A percentile compares a stretch with the other conserved stretches of the same genome.
Conservation (phyloP, 2,329 filamentous ascomycete genomes). For the Neoarthrinium moseri region DNA sequence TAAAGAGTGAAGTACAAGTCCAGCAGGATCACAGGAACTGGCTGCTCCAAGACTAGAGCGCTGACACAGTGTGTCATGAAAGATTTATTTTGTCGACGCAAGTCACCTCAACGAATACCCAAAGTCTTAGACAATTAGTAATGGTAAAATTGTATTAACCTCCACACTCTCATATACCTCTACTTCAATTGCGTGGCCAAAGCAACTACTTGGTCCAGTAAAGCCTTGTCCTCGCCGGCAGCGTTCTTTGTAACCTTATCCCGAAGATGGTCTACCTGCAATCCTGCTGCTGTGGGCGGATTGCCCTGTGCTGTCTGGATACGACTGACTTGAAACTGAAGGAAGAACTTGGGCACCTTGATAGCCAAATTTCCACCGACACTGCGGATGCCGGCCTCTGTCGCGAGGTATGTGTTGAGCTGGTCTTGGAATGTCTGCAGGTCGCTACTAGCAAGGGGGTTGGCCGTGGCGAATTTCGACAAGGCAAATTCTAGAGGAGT, state of each 20-base stretch:
- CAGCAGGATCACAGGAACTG: conserved; percentile 22
- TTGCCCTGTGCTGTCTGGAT: conserved; percentile 60
- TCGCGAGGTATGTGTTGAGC: conserved; percentile 57
- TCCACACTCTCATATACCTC: neutral
- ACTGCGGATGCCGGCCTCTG: conserved; percentile 57
- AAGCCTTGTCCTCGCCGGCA: conserved; percentile 43
- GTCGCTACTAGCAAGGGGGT: conserved; percentile 46
- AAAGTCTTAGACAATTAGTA: neutral
- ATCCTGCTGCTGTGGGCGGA: conserved; percentile 46
- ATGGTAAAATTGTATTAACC: neutral
- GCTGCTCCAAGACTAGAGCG: conserved; percentile 20
- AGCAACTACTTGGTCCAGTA: conserved; percentile 50
- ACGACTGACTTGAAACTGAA: conserved; percentile 56
- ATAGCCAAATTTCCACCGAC: conserved; percentile 52
- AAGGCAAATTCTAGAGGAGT: conserved; percentile 55
- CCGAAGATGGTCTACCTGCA: conserved; percentile 54
- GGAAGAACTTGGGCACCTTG: conserved; percentile 64
- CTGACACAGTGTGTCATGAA: neutral
- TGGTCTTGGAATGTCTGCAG: conserved; percentile 50
- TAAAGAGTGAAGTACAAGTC: conserved; percentile 27
- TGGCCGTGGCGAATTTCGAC: conserved; percentile 48
- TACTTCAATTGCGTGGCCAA: conserved; percentile 7
- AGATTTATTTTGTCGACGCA: conserved; percentile 5
- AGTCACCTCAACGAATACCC: conserved; percentile 7
- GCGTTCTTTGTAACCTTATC: conserved; percentile 59